Evolutionary conservation across 2,329 filamentous ascomycete genomes (phyloP), one percentile per base, ranked within the genome.

Genomic region (Aspergillus terreus): DNA sequence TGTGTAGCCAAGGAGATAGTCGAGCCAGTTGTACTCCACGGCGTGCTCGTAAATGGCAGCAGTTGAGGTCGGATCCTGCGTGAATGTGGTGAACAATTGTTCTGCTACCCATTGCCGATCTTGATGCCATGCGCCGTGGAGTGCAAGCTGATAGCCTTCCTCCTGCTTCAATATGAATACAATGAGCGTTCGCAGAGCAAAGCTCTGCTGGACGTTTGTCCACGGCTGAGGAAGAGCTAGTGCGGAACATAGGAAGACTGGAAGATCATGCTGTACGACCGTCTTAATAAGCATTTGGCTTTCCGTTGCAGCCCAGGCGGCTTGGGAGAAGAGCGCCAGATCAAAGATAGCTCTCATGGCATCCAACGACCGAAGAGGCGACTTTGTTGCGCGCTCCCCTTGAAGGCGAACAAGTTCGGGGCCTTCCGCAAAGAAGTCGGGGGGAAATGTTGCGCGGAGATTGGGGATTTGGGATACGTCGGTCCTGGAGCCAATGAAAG

Each of bases 111-210:
- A 97, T 17, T 86, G 81, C 59, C 86, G 88, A 66, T 97, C 90
- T 66, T 94, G 91, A 60, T 87, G 86, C 92, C 92, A 97, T 5
- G 96, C 76, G 52, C 90, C 92, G 65, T 96, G 87, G 51, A 99
- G 81, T 12, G 96, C 92, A 57, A 96, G 95, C 58, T 92, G 86
- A 67, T 90, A 88, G 50, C 92, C 83, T 4, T 85, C 80, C 10
- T 90, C 84, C 50, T 85, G 82, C 69, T 92, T 92, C 63, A 85
- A 82, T 25, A 96, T 78, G 66, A 95, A 96, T 10, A 88, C 87
- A 47, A 89, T 85, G 61, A 96, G 92, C 19, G 77, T 71, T 49
- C 74, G 69, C 53, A 76, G 61, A 30, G 80, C 71, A 43, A 79
- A 75, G 53, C 70, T 76, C 47, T 78, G 72, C 46, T 80, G 76